phyloP scores from a whole-genome alignment of 2,329 filamentous ascomycete species.

The Blastomyces parvus region DNA sequence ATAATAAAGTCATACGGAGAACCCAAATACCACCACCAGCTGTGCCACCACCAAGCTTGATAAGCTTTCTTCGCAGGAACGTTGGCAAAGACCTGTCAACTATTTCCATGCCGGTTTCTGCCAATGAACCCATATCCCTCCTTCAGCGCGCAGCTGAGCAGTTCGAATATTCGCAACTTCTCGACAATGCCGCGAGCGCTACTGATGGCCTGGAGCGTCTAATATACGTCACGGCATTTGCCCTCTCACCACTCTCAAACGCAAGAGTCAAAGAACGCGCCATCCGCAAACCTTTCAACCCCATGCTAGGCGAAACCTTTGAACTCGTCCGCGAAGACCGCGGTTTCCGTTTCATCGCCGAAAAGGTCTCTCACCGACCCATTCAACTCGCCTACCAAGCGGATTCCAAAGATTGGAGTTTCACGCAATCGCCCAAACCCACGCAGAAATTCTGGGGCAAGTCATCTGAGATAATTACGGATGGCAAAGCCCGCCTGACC shows the following conservation, averaged over 20 bases:
- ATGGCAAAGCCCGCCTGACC: conserved; percentile 71
- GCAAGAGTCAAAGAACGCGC: conserved; percentile 79
- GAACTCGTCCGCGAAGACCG: conserved; percentile 82
- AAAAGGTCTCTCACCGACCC: conserved; percentile 89
- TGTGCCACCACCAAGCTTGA: conserved; percentile 76
- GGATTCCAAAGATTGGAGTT: conserved; percentile 74
- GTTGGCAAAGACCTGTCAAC: conserved; percentile 95
- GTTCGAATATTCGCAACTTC: conserved; percentile 76
- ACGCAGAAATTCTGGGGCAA: conserved; percentile 99
- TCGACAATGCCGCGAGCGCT: conserved; percentile 59
- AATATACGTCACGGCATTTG: conserved; percentile 80
- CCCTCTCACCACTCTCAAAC: conserved; percentile 74
- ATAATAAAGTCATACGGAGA: conserved; percentile 55
- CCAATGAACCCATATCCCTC: conserved; percentile 84
- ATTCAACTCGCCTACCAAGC: conserved; percentile 90
- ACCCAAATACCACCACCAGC: conserved; percentile 62
- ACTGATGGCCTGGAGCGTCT: conserved; percentile 59
- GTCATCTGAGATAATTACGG: conserved; percentile 85
- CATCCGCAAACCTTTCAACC: conserved; percentile 94
- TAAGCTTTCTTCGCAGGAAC: conserved; percentile 91
- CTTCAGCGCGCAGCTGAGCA: conserved; percentile 84
- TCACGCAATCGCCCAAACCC: conserved; percentile 77
- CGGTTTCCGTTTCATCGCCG: conserved; percentile 83
- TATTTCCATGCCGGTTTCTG: conserved; percentile 93
- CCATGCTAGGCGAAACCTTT: conserved; percentile 89